These are phyloP conservation scores for Oryza nivara DNA, from an alignment of 176 grass and related monocot genomes.

Conservation along the genomic window DNA sequence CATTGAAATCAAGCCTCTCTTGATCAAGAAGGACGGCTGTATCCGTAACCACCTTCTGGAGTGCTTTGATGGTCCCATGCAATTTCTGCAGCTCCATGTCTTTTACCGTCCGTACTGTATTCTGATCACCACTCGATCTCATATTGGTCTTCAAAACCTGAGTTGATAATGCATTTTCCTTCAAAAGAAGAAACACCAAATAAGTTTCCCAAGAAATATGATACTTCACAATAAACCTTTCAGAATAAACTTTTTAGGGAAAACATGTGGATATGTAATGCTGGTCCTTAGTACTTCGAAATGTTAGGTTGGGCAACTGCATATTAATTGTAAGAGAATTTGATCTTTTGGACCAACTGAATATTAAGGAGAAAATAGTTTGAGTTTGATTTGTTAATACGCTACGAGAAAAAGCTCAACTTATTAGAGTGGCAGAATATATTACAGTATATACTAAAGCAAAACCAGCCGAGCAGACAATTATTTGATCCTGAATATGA, in stretches of 20 bases:
- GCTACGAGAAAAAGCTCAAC: neutral
- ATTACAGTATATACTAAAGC: neutral
- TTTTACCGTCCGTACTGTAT: conserved; percentile 38
- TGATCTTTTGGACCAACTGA: conserved; percentile 1
- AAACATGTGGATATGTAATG: conserved; percentile 10
- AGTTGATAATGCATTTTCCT: conserved; percentile 56
- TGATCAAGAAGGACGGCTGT: conserved; percentile 67
- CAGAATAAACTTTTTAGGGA: neutral
- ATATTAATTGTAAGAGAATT: neutral
- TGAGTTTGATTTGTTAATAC: conserved; percentile 4
- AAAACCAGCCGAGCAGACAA: neutral
- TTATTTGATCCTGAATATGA: neutral
- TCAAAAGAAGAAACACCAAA: conserved; percentile 11
- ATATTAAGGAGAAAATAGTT: conserved; percentile 19
- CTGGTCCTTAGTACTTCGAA: conserved; percentile 14
- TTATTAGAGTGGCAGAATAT: conserved; percentile 16
- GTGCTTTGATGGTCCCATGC: conserved; percentile 75
- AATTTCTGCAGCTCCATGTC: conserved; percentile 67
- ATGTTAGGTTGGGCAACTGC: neutral
- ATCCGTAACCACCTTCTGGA: conserved; percentile 71
- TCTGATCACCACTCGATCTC: conserved; percentile 42
- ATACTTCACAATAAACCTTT: neutral
- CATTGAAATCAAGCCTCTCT: conserved; percentile 69
- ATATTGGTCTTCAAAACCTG: conserved; percentile 37
- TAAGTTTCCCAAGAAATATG: neutral